Evolutionary conservation across 106 monocot species (phyloP), one percentile per base, ranked within the genome.

Genomic region (Apostasia shenzhenica): DNA sequence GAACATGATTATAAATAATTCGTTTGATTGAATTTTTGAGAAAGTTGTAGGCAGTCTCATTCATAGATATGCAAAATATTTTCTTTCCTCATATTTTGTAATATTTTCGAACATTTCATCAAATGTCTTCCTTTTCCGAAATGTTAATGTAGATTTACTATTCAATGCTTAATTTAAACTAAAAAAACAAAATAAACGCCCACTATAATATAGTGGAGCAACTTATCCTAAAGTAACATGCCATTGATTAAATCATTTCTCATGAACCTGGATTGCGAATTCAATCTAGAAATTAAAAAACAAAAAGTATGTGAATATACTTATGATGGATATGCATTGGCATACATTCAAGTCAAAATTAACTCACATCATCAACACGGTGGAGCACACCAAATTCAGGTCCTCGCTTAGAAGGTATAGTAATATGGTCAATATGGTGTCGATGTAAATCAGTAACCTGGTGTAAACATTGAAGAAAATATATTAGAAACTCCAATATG

Each of bases 311-410:
- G 37, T 55, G 2, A 54, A 52, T 39, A 64, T 55, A 61, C 56
- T 14, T 40, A 71, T 56, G 2, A 64, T 47, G 14, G 14, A 64
- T 12, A 64, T 14, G 6, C 48, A 64, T 64, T 6, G 26, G 2
- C 45, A 44, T 61, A 11, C 8, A 10, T 12, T 43, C 2, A 39
- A 0, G n/a, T 12, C 54, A 63, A 67, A 65, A 45, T 4, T 6
- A 69, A 82, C 95, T 89, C 67, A 99, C 97, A 87, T 99, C 97
- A 67, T 99, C 97, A 73, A 99, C 97, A 70, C 97, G 92, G 6
- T 77, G 78, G 48, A 99, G 87, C 48, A 77, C 59, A 44, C 88
- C 95, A 69, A 80, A 89, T 13, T 81, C 68, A 54, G 89, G 68
- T 12, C 92, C 97, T 68, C 92, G 86, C 43, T 71, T 62, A 71